phyloP scores from a whole-genome alignment of 441 rosid genomes.

The Geranium incanum region DNA sequence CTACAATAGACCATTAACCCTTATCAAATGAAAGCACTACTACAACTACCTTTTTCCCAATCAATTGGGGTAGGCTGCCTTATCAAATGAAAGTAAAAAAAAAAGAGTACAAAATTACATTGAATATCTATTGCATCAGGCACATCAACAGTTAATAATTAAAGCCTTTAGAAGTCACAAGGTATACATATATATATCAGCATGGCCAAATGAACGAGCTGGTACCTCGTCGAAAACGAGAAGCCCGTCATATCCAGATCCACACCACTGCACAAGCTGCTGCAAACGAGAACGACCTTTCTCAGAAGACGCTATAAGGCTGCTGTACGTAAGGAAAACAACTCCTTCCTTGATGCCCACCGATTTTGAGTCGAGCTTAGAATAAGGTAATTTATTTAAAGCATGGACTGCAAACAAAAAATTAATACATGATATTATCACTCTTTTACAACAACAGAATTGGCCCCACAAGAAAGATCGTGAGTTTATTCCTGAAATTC shows the following conservation, averaged over 20 bases:
- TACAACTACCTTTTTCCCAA: no score
- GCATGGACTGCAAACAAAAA: constrained; percentile 74
- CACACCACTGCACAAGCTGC: constrained; percentile 99
- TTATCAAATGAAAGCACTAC: constrained; percentile 24
- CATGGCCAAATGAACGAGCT: constrained; percentile 14
- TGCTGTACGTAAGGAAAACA: constrained; percentile 85
- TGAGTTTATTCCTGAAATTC: no score
- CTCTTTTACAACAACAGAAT: constrained; percentile 11
- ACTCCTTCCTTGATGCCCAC: constrained; percentile 91
- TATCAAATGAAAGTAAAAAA: constrained; percentile 23
- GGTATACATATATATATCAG: constrained; percentile 17
- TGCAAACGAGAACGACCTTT: constrained; percentile 96
- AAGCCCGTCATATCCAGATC: constrained; percentile 80
- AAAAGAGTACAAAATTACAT: constrained; percentile 16
- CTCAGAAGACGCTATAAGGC: constrained; percentile 99
- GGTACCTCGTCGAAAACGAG: constrained; percentile 87
- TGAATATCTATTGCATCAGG: constrained; percentile 21
- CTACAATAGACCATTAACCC: constrained; percentile 41
- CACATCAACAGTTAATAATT: constrained; percentile 5
- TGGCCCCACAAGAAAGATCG: no score
- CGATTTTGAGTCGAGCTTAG: constrained; percentile 92
- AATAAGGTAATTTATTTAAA: constrained; percentile 90
- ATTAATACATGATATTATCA: constrained; percentile 14
- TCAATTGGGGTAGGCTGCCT: not conserved
- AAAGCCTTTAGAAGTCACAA: constrained; percentile 17